Conservation (phyloP, 805 yeast genomes). For the Ogataea salicorniae region DNA sequence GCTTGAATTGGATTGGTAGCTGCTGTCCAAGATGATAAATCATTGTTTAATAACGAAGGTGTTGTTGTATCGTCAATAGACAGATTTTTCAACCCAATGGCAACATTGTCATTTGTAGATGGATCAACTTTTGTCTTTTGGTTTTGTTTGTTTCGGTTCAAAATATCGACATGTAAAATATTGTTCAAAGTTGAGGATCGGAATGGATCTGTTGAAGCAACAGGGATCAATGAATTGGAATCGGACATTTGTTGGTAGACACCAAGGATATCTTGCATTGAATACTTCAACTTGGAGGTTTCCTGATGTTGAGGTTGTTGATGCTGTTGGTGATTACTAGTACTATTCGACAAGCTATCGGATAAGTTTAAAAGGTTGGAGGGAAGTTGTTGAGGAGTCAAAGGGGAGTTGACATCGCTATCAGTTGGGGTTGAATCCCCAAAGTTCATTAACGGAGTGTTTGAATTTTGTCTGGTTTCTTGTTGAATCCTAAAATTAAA, state of each 20-base stretch:
- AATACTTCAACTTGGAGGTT: conserved; percentile 28
- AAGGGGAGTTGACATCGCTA: background rate
- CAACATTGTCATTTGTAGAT: conserved; percentile 20
- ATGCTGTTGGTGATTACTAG: background rate
- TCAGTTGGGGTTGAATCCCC: conserved; percentile 1
- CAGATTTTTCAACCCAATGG: conserved; percentile 5
- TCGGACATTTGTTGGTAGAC: conserved; percentile 42
- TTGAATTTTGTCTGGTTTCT: conserved; percentile 1
- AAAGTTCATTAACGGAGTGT: conserved; percentile 6
- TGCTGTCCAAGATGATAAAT: background rate
- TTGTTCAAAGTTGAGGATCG: conserved; percentile 23
- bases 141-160: conserved; percentile 13
- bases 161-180: conserved; percentile 13
- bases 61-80: background rate
- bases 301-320: background rate
- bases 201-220: conserved; percentile 25
- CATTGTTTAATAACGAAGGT: background rate
- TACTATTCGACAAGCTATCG: background rate
- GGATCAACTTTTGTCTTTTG: background rate
- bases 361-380: background rate
- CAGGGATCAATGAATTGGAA: conserved; percentile 22
- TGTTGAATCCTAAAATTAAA: conserved; percentile 3
- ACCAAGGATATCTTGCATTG: conserved; percentile 48
- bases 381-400: background rate
- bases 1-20: background rate